Conservation (phyloP, 768 basidiomycete genomes). For the Mycena crocata region DNA sequence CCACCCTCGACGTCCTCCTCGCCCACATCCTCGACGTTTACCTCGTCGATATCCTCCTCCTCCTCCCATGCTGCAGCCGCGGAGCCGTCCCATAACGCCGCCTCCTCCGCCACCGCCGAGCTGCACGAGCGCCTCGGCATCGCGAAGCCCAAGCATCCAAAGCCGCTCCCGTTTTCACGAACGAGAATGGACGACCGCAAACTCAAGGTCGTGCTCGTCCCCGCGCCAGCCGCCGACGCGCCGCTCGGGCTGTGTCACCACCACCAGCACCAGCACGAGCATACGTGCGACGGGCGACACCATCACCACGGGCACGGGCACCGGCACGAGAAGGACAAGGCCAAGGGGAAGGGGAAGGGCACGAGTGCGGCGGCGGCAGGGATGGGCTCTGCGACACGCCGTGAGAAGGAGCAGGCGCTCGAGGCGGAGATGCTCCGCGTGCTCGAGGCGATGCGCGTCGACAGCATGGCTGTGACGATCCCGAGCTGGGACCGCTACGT, state of each 20-base stretch:
- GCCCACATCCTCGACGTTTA: slow-evolving; percentile 14
- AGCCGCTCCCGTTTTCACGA: slow-evolving; percentile 64
- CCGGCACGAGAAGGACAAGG: slow-evolving; percentile 28
- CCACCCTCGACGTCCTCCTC: slow-evolving; percentile 34
- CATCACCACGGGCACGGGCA: slow-evolving; percentile 27
- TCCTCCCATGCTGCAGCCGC: slow-evolving; percentile 37
- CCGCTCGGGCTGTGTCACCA: slow-evolving; percentile 24
- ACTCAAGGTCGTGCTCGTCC: slow-evolving; percentile 63
- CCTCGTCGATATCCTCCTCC: slow-evolving; percentile 25
- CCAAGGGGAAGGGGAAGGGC: slow-evolving; percentile 44
- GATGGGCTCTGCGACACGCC: slow-evolving; percentile 42
- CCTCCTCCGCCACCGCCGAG: slow-evolving; percentile 24
- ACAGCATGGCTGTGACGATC: slow-evolving; percentile 51
- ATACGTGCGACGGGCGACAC: slow-evolving; percentile 3
- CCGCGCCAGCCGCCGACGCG: slow-evolving; percentile 46
- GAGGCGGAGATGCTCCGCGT: slow-evolving; percentile 50
- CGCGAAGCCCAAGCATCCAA: slow-evolving; percentile 53
- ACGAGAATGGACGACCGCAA: slow-evolving; percentile 63
- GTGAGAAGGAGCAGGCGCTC: slow-evolving; percentile 44
- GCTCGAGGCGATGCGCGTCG: slow-evolving; percentile 31
- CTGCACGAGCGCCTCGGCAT: slow-evolving; percentile 48
- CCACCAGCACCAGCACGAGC: slow-evolving; percentile 14
- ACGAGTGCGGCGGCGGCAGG: slow-evolving; percentile 37
- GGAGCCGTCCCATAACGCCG: slow-evolving; percentile 27
- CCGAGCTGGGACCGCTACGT: slow-evolving; percentile 78